A percentile compares a stretch with the other conserved stretches of the same genome.
Evolutionary conservation across 2,329 filamentous ascomycete species (phyloP).

Genomic region (Grosmannia huntii): DNA sequence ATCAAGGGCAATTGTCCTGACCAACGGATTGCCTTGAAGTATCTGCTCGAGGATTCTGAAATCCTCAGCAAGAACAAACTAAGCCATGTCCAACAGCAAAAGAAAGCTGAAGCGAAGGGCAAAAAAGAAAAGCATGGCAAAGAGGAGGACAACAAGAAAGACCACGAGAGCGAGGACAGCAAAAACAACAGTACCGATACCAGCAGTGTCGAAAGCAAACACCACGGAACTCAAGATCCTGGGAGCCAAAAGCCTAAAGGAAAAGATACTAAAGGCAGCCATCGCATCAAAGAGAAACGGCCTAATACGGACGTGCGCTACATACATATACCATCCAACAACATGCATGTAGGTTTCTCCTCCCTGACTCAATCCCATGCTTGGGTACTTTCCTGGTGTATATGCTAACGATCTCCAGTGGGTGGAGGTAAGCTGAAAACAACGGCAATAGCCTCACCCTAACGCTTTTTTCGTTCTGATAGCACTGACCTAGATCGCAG

Average conservation of each 20-base stretch:
- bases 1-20: not conserved
- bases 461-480: not conserved
- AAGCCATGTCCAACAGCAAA: no score
- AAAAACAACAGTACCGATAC: not conserved
- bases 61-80: not conserved
- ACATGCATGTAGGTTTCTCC: conserved; percentile 11
- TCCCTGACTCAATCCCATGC: not conserved
- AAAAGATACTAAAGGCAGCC: not conserved
- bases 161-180: no score
- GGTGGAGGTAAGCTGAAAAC: not conserved
- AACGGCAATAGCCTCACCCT: not conserved
- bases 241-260: no score
- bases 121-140: not conserved
- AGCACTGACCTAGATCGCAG: not conserved
- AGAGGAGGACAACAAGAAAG: not conserved
- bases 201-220: no score
- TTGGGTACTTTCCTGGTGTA: no score
- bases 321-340: conserved; percentile 13
- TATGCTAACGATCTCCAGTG: not conserved
- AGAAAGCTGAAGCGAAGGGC: not conserved
- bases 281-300: no score
- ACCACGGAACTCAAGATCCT: no score
- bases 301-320: conserved; percentile 5
- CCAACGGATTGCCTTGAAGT: not conserved
- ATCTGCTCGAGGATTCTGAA: not conserved